phyloP scores from a whole-genome alignment of 768 basidiomycete genomes.

The Antrodiella citrinella region DNA sequence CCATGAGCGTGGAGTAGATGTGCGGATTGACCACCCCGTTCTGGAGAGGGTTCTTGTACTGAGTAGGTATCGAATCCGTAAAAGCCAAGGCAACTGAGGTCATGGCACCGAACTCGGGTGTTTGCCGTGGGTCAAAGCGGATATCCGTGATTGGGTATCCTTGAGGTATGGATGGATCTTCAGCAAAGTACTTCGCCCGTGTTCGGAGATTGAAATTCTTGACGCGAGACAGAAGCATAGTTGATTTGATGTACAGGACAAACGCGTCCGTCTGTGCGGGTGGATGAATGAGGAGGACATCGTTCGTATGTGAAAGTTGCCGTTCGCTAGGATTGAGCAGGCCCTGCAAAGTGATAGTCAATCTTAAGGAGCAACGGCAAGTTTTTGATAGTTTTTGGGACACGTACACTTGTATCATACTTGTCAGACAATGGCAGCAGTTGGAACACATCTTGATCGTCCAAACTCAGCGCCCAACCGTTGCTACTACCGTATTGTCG shows the following conservation, averaged over 20 bases:
- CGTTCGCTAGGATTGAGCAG: background rate
- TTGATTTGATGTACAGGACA: constrained; percentile 57
- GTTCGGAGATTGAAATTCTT: constrained; percentile 64
- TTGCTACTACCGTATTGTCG: constrained; percentile 56
- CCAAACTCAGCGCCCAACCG: constrained; percentile 67
- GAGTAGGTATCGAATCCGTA: constrained; percentile 46
- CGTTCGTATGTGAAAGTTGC: constrained; percentile 26
- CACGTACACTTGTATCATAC: constrained; percentile 50
- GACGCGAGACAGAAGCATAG: constrained; percentile 48
- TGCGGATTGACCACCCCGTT: constrained; percentile 47
- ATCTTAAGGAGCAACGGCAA: constrained; percentile 26
- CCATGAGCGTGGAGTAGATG: constrained; percentile 31
- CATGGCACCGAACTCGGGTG: constrained; percentile 53
- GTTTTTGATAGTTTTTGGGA: too few species aligned
- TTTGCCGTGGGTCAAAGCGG: constrained; percentile 44
- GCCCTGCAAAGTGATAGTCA: too few species aligned
- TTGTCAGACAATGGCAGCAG: constrained; percentile 53
- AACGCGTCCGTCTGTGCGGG: constrained; percentile 63
- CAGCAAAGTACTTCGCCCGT: constrained; percentile 41
- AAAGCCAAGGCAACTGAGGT: constrained; percentile 50
- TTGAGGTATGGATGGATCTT: constrained; percentile 15
- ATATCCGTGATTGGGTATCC: constrained; percentile 7
- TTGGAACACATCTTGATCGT: constrained; percentile 67
- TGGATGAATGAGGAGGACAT: constrained; percentile 52
- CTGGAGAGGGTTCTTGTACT: constrained; percentile 45